phyloP scores from a whole-genome alignment of 169 alveolate species.

The Plasmodium gonderi region DNA sequence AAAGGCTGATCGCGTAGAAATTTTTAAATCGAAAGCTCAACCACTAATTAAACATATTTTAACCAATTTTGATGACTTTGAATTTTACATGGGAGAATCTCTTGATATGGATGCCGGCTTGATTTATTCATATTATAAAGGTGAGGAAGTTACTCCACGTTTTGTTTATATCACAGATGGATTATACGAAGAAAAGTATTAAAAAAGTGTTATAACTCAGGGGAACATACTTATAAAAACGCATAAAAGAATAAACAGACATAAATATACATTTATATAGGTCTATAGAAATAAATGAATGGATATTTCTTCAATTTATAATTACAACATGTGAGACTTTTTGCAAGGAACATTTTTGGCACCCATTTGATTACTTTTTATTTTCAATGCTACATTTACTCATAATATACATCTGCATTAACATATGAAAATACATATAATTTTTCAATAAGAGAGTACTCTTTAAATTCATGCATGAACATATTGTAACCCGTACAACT shows the following conservation, averaged over 20 bases:
- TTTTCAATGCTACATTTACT: not conserved
- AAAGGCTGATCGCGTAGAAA: slow-evolving; percentile 92
- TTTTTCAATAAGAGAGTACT: not conserved
- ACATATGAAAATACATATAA: not conserved
- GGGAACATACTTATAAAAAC: not conserved
- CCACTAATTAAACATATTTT: slow-evolving; percentile 91
- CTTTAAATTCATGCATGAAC: not conserved
- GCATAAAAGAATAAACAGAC: not conserved
- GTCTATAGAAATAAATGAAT: slow-evolving; percentile 3
- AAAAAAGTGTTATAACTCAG: not conserved
- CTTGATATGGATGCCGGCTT: slow-evolving; percentile 92
- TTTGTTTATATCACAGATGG: slow-evolving; percentile 93
- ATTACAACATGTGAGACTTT: not conserved
- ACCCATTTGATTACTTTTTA: not conserved
- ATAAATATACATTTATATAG: not conserved
- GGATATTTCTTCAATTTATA: slow-evolving; percentile 23
- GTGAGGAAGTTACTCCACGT: slow-evolving; percentile 94
- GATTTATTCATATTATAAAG: slow-evolving; percentile 93
- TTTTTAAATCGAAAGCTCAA: slow-evolving; percentile 90
- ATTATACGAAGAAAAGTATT: slow-evolving; percentile 91
- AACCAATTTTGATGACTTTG: slow-evolving; percentile 92
- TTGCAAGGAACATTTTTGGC: not conserved
- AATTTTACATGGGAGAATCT: slow-evolving; percentile 93
- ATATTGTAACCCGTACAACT: not conserved
- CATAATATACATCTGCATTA: not conserved